These are phyloP conservation scores for Lentinula novae-zelandiae DNA, from an alignment of 1,284 basidiomycete species.

Conservation along the genomic window DNA sequence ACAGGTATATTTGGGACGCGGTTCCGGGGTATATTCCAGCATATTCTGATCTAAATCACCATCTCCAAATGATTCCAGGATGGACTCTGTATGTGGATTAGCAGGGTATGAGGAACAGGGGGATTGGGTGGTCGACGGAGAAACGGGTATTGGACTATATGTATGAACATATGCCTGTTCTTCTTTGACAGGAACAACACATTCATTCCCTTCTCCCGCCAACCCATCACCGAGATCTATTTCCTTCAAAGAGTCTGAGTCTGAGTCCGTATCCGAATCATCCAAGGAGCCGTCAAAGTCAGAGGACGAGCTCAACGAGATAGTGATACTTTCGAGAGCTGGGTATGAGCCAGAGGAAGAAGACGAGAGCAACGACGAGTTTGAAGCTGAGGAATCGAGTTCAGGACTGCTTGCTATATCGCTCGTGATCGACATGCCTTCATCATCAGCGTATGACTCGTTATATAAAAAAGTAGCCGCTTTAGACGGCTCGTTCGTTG, in stretches of 20 bases:
- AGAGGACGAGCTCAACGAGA: conserved; percentile 10
- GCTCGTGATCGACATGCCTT: background rate
- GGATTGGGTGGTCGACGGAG: background rate
- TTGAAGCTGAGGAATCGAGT: background rate
- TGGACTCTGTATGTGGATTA: background rate
- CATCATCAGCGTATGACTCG: background rate
- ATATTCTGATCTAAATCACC: background rate
- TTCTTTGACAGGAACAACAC: background rate
- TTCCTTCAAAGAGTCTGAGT: conserved; percentile 11
- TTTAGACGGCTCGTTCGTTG: background rate
- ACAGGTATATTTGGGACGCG: conserved; percentile 7
- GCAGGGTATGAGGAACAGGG: background rate
- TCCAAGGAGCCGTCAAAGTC: conserved; percentile 4
- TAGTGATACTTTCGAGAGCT: conserved; percentile 7
- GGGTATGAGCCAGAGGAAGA: background rate
- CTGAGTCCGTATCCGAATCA: conserved; percentile 11
- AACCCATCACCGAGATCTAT: conserved; percentile 2
- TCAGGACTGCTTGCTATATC: background rate
- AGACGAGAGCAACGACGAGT: background rate
- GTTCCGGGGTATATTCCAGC: background rate
- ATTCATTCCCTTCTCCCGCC: background rate
- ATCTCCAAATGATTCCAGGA: background rate
- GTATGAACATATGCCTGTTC: background rate
- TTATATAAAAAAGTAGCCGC: background rate
- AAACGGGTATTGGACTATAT: background rate